Conservation (phyloP, 2,329 filamentous ascomycete genomes). For the Aureobasidium mangrovei region DNA sequence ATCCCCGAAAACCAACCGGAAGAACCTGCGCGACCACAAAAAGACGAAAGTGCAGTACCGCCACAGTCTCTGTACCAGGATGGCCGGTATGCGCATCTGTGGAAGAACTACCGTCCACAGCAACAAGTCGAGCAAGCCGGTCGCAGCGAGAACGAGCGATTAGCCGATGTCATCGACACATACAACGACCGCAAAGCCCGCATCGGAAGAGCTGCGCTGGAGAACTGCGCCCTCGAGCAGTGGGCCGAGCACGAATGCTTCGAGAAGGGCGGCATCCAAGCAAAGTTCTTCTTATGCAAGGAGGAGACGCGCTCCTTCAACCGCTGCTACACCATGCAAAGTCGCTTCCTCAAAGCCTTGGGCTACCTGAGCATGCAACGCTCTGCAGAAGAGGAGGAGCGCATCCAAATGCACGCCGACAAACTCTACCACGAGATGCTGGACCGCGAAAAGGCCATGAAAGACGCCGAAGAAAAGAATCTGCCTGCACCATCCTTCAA, state of each 20-base stretch:
- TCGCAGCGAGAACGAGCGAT: constrained; percentile 69
- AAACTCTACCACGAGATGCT: constrained; percentile 81
- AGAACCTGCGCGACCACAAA: constrained; percentile 19
- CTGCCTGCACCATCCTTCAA: constrained; percentile 49
- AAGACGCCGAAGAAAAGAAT: constrained; percentile 54
- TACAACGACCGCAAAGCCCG: constrained; percentile 74
- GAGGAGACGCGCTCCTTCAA: constrained; percentile 70
- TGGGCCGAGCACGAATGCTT: constrained; percentile 77
- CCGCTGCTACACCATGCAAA: constrained; percentile 82
- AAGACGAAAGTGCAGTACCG: constrained; percentile 31
- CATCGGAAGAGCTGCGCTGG: constrained; percentile 73
- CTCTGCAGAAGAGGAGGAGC: constrained; percentile 63
- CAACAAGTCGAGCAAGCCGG: constrained; percentile 57
- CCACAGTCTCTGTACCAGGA: constrained; percentile 55
- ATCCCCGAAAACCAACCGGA: constrained; percentile 11
- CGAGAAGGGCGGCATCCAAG: constrained; percentile 56
- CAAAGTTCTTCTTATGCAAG: constrained; percentile 71
- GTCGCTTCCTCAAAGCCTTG: constrained; percentile 80
- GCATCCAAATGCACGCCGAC: constrained; percentile 91
- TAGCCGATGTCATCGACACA: constrained; percentile 69
- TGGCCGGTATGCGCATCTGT: constrained; percentile 74
- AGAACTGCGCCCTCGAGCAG: constrained; percentile 89
- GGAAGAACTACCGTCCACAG: constrained; percentile 81
- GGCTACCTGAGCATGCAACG: constrained; percentile 70
- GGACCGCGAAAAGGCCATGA: constrained; percentile 66